Base-by-base conservation (phyloP, 441 rosid genomes). In the Gossypium laxum region DNA sequence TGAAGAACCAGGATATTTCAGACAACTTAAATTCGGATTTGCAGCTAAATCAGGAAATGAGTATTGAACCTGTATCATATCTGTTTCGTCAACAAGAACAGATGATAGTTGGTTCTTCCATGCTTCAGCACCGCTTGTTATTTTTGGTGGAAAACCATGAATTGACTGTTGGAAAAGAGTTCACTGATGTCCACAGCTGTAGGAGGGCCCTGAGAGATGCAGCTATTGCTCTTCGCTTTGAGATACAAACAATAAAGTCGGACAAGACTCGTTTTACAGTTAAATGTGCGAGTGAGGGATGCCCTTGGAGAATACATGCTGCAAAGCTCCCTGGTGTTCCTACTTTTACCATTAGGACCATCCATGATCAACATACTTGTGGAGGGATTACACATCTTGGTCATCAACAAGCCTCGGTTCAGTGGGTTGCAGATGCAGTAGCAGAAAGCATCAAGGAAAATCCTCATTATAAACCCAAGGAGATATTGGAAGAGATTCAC, bases 371-470 rank as follows among this genome's bases (percentile, higher is more conserved):
- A 74, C 89, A 86, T 74, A 51, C 83, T 10, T 86, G 89, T 67
- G 84, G 80, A 75, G 89, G 89, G 70, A 77, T 86, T 57, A 58
- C 76, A 24, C 85, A 84, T 77, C 84, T 86, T 43, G 88, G 87
- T 80, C 89, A 86, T 69, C 87, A 83, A 60, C 89, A 85, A 74
- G 89, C 89, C 64, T 86, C 89, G 5, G 89, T 86, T 65, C 84
- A 84, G 62, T 84, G 90, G 88, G 88, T 86, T 72, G 88, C 90
- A 12, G 85, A 81, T 67, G 82, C 86, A 30, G 85, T 86, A 67
- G 73, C 73, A 50, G 80, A 81, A 65, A 82, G 82, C 69, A 72
- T 86, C 34, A 81, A 57, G 75, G 81, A 78, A 65, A 84, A 86
- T 55, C 90, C 90, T 12, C 77, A 72, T 19, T 86, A 74, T 82